These are phyloP conservation scores for Dioscorea dumetorum DNA, from an alignment of 106 monocot species.

Conservation along the genomic window DNA sequence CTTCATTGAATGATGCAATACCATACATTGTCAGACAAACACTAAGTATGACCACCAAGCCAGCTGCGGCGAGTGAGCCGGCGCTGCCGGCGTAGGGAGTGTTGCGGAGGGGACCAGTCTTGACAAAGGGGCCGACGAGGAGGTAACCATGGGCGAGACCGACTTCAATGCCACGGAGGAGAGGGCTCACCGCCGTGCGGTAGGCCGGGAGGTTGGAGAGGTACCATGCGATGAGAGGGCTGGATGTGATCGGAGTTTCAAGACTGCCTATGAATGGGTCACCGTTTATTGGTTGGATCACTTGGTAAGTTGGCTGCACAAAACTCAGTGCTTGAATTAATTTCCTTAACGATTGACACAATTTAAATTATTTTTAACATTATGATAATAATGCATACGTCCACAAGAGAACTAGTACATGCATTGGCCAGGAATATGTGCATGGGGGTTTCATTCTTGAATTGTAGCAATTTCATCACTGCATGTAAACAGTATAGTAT, in stretches of 20 bases:
- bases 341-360: no score
- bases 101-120: slow-evolving; percentile 87
- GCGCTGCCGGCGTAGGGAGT: slow-evolving; percentile 63
- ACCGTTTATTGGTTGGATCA: slow-evolving; percentile 86
- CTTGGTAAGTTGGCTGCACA: slow-evolving; percentile 78
- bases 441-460: no score
- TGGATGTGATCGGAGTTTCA: slow-evolving; percentile 90
- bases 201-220: slow-evolving; percentile 98
- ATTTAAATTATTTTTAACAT: no score
- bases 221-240: slow-evolving; percentile 92
- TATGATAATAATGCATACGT: no score
- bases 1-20: slow-evolving; percentile 79
- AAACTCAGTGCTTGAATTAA: no score
- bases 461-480: no score
- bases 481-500: no score
- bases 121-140: slow-evolving; percentile 91
- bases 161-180: slow-evolving; percentile 90
- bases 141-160: slow-evolving; percentile 92
- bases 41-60: slow-evolving; percentile 86
- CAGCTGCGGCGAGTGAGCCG: slow-evolving; percentile 80
- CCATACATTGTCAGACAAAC: slow-evolving; percentile 92
- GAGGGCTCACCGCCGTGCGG: slow-evolving; percentile 91
- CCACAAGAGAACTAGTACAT: no score
- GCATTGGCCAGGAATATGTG: no score
- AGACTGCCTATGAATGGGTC: slow-evolving; percentile 96